Base-by-base conservation (phyloP, 2,329 filamentous ascomycete genomes). In the Ceratocystis papillata region DNA sequence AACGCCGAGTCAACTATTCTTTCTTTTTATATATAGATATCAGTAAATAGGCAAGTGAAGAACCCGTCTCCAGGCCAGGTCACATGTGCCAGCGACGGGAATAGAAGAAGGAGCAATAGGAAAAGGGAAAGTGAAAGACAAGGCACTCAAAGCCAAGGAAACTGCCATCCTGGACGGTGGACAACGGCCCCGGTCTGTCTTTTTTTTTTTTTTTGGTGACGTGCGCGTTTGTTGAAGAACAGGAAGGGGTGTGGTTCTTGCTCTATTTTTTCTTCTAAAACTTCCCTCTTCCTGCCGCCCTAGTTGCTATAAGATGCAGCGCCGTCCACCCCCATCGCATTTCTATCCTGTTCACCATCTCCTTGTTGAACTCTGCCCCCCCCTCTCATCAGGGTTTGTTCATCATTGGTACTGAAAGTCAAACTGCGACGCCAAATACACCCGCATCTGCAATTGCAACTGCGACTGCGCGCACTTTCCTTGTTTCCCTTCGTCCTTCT, bases 121-220 rank as follows among this genome's bases (percentile, higher is more conserved):
- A 20, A 22, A n/a, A 48, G 20, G 46, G 48, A 53, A 15, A 10
- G 17, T 12, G 1, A 37, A 7, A n/a, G 28, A n/a, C 30, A 37
- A 30, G 33, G 55, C 28, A 59, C 55, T 6, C 53, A 15, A 57
- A 30, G 55, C 28, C 55, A n/a, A 37, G 28, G 55, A 59, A 59
- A 37, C 55, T 59, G 28, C 55, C 55, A 59, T 37, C 55, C 55
- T 59, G 25, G 28, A 20, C 28, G 55, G 10, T 41, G 10, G 37
- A 59, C 55, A 17, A 59, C 55, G 55, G 55, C 55, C 55, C 55
- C 30, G 55, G 55, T 59, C 28, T 37, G 6, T 15, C 55, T 20
- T n/a, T n/a, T 41, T 59, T n/a, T 59, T n/a, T 30, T 37, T 37
- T n/a, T 59, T 59, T 20, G 55, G 55, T 59, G 55, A 59, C 55